Conservation (phyloP, 805 yeast species). For the Barnettozyma sucrosica region DNA sequence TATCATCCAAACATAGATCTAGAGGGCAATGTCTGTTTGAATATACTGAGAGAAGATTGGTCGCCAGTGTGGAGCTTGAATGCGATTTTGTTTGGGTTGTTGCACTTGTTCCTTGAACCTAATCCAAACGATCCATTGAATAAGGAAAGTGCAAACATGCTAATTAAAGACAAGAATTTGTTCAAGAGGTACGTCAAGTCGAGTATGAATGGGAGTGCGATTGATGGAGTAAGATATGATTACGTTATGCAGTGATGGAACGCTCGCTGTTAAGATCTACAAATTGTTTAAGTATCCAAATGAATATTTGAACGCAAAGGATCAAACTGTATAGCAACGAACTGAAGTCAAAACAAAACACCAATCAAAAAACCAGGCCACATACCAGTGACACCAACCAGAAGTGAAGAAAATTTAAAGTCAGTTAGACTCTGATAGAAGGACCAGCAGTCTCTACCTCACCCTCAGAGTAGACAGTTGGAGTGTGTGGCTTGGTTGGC, state of each 20-base stretch:
- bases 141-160: constrained; percentile 73
- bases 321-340: neutral
- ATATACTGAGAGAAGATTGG: constrained; percentile 94
- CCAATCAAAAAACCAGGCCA: neutral
- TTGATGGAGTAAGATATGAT: constrained; percentile 58
- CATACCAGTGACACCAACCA: neutral
- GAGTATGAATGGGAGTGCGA: constrained; percentile 69
- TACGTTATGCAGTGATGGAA: constrained; percentile 37
- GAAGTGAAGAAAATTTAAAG: neutral
- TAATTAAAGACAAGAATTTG: constrained; percentile 37
- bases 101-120: constrained; percentile 83
- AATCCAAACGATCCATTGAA: constrained; percentile 90
- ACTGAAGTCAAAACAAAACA: neutral
- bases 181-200: constrained; percentile 53
- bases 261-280: neutral
- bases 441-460: constrained; percentile 30
- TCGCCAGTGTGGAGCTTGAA: constrained; percentile 83
- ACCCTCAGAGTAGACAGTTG: constrained; percentile 27
- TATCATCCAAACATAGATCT: constrained; percentile 93
- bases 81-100: constrained; percentile 75
- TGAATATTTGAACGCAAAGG: neutral
- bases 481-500: constrained; percentile 17
- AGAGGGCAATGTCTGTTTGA: constrained; percentile 87
- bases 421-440: constrained; percentile 19
- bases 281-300: neutral